A percentile compares a stretch with the other conserved stretches of the same genome.
These are phyloP conservation scores for Fraxinus baroniana DNA, from an alignment of 305 asterid species.

Conservation along the genomic window DNA sequence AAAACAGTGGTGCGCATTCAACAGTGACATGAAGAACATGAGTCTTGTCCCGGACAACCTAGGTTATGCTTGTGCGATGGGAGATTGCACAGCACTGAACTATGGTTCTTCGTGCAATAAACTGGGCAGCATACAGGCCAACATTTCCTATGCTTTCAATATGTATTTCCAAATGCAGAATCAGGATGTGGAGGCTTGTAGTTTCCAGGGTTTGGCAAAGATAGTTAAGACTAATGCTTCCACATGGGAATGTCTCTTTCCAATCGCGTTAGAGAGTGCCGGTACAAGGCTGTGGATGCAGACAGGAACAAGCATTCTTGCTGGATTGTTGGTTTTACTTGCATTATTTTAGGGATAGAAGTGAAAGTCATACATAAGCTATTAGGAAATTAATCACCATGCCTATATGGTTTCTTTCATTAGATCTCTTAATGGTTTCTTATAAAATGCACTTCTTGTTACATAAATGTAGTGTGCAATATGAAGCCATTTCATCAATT, in stretches of 20 bases:
- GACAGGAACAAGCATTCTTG: neutral
- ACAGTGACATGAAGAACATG: slow-evolving; percentile 19
- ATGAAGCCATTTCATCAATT: neutral
- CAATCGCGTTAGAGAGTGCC: slow-evolving; percentile 41
- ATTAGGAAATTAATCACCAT: neutral
- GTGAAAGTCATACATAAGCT: neutral
- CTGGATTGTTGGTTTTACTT: slow-evolving; percentile 25
- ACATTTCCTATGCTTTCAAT: slow-evolving; percentile 59
- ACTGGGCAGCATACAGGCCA: slow-evolving; percentile 10
- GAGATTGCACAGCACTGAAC: slow-evolving; percentile 50
- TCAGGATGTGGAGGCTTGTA: slow-evolving; percentile 60
- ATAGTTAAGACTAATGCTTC: slow-evolving; percentile 39
- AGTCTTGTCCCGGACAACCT: slow-evolving; percentile 16
- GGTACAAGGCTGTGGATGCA: slow-evolving; percentile 23
- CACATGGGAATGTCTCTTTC: slow-evolving; percentile 40
- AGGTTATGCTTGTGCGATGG: slow-evolving; percentile 40
- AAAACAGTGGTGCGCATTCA: slow-evolving; percentile 50
- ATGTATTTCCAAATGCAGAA: slow-evolving; percentile 47
- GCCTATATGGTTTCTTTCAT: neutral
- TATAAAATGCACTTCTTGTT: neutral
- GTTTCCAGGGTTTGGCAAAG: slow-evolving; percentile 51
- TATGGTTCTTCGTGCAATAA: slow-evolving; percentile 36
- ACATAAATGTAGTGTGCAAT: neutral
- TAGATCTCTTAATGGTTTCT: neutral
- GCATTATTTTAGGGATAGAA: slow-evolving; percentile 1